Percentiles rank a stretch among this genome's conserved stretches.
Conservation (phyloP, 345 rosid genomes). For the Acer negundo region DNA sequence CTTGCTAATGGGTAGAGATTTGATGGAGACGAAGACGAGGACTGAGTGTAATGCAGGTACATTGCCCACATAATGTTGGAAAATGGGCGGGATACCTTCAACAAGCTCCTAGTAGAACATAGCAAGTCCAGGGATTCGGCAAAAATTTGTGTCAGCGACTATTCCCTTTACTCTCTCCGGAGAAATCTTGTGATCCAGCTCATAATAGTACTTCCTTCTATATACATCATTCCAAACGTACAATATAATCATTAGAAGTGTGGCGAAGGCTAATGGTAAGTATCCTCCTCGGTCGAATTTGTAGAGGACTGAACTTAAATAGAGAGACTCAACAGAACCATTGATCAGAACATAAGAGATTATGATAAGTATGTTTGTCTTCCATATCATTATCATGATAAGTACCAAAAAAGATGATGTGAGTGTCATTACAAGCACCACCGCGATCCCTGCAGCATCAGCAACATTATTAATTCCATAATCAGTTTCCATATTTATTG, state of each 20-base stretch:
- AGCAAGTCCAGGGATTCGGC: slow-evolving; percentile 43
- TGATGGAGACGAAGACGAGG: slow-evolving; percentile 46
- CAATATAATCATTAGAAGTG: slow-evolving; percentile 37
- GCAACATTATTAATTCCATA: too few relatives aligned
- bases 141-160: background rate
- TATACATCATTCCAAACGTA: slow-evolving; percentile 45
- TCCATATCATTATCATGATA: slow-evolving; percentile 61
- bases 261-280: slow-evolving; percentile 45
- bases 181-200: slow-evolving; percentile 46
- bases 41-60: slow-evolving; percentile 43
- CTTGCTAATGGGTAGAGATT: slow-evolving; percentile 39
- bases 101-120: slow-evolving; percentile 49
- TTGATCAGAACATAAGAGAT: slow-evolving; percentile 28
- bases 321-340: slow-evolving; percentile 34
- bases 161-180: slow-evolving; percentile 26
- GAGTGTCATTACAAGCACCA: slow-evolving; percentile 46
- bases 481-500: too few relatives aligned
- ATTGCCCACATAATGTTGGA: slow-evolving; percentile 43
- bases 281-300: slow-evolving; percentile 52
- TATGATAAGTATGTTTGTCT: slow-evolving; percentile 39
- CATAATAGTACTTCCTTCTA: slow-evolving; percentile 40
- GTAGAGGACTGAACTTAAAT: slow-evolving; percentile 49
- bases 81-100: slow-evolving; percentile 46
- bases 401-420: slow-evolving; percentile 47
- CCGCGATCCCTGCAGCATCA: slow-evolving; percentile 43